Percentiles rank a stretch among this genome's conserved stretches.
Conservation (phyloP, 768 basidiomycete genomes). For the Suillus subalutaceus region DNA sequence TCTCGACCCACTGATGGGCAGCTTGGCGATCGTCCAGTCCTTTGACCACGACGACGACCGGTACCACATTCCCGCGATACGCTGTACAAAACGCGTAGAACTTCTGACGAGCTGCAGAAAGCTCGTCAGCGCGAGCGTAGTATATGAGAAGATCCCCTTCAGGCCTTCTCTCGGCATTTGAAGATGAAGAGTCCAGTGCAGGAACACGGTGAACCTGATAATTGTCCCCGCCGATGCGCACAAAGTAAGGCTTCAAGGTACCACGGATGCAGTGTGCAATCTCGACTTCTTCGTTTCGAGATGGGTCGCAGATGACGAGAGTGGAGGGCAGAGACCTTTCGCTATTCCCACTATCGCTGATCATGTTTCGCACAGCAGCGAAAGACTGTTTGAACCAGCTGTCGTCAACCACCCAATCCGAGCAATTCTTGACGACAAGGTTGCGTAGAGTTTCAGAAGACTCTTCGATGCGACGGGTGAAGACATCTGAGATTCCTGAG, state of each 20-base stretch:
- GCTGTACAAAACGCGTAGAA: slow-evolving; percentile 14
- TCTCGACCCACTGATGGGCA: slow-evolving; percentile 14
- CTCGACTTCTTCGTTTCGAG: not conserved
- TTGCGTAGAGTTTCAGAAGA: slow-evolving; percentile 28
- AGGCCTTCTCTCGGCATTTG: not conserved
- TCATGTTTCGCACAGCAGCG: slow-evolving; percentile 3
- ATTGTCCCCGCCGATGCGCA: not conserved
- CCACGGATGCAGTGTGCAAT: not conserved
- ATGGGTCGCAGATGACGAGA: slow-evolving; percentile 9
- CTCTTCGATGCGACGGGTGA: slow-evolving; percentile 4
- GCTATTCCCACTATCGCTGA: not conserved
- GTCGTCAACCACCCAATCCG: not conserved
- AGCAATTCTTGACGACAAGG: slow-evolving; percentile 26
- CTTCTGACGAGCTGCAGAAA: not conserved
- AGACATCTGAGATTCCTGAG: slow-evolving; percentile 1
- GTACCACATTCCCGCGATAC: slow-evolving; percentile 20
- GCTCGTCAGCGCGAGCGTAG: not conserved
- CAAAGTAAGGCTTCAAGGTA: not conserved
- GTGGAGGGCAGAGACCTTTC: slow-evolving; percentile 1
- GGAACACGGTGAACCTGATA: slow-evolving; percentile 6
- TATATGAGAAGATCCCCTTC: slow-evolving; percentile 11
- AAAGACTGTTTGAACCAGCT: slow-evolving; percentile 12
- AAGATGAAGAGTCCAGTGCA: not conserved
- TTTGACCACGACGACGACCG: slow-evolving; percentile 22
- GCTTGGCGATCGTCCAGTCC: slow-evolving; percentile 16